Evolutionary conservation across 108 stramenopile species (phyloP), one percentile per base, ranked within the genome.

Genomic region (Nitzschia putrida): DNA sequence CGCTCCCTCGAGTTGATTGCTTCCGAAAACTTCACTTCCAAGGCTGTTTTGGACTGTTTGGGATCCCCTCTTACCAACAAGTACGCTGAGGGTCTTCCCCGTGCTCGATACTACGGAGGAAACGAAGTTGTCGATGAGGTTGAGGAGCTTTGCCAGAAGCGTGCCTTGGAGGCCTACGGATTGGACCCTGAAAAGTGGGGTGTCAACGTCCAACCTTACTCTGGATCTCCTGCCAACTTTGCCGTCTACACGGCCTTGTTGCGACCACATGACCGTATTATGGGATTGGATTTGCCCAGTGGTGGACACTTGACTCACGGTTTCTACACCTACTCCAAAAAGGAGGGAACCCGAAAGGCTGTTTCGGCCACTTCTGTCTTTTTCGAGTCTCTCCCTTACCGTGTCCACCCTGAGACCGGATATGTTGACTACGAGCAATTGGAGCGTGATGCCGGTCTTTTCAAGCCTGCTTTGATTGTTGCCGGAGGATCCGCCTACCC

Each of bases 381-480:
- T 95, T 99, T 99, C 73, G 99, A 99, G 77, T 94, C 92, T 37
- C 88, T 99, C 50, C 99, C 99, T 49, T 99, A 99, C 92, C 92
- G 93, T 53, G 98, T 99, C 53, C 69, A 95, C 77, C 96, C 96
- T 26, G 88, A 92, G 49, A 90, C 96, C n/a, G 99, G 99, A 67
- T 82, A 91, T 71, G 85, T 99, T 65, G 96, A 99, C 83, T 95
- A 94, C 72, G 98, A 99, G 29, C 83, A 93, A 70, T 79, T 99
- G 39, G 93, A 69, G 18, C 79, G 88, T 51, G 83, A 92, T 56
- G 99, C 99, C 14, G 81, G 81, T 39, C 80, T 98, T 21, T 99
- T 98, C 96, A 99, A 99, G 82, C 99, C 99, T 9, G 97, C 97
- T 68, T 85, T 99, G 84, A 93, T 99, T 64, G 84, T 99, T 64